Conservation (phyloP, 129 eudicot species). For the Silybum marianum region DNA sequence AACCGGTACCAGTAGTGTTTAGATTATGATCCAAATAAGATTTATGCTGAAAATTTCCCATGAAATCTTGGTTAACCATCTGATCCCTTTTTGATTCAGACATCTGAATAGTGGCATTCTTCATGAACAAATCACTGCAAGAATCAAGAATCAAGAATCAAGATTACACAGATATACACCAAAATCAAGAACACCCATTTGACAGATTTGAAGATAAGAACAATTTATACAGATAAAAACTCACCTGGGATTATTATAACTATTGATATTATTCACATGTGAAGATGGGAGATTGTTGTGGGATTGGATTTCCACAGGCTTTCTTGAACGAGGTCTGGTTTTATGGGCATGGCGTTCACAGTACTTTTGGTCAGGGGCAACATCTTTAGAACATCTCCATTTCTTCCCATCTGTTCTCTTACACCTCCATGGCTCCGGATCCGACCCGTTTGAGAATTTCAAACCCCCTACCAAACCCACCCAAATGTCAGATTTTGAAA, state of each 20-base stretch:
- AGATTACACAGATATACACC: background rate
- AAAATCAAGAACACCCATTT: constrained; percentile 11
- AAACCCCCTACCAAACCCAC: constrained; percentile 30
- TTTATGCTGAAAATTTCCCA: constrained; percentile 19
- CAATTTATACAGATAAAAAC: background rate
- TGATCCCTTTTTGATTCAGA: constrained; percentile 26
- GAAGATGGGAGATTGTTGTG: constrained; percentile 12
- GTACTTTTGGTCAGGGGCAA: constrained; percentile 62
- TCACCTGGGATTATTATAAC: constrained; percentile 26
- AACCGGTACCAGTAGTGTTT: background rate
- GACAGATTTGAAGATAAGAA: constrained; percentile 6
- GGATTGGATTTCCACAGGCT: constrained; percentile 64
- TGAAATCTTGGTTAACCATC: constrained; percentile 18
- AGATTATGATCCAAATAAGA: constrained; percentile 5
- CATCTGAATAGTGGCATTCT: constrained; percentile 21
- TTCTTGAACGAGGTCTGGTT: constrained; percentile 74
- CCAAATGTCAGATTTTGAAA: background rate
- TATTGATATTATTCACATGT: background rate
- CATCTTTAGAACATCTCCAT: constrained; percentile 73
- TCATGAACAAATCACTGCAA: constrained; percentile 44
- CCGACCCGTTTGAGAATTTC: constrained; percentile 48
- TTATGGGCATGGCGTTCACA: constrained; percentile 72
- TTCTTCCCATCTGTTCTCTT: constrained; percentile 78
- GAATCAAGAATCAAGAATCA: constrained; percentile 12
- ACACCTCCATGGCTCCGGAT: constrained; percentile 79